Base-by-base conservation (phyloP, 331 rosid species). In the Pyrus hybrid region DNA sequence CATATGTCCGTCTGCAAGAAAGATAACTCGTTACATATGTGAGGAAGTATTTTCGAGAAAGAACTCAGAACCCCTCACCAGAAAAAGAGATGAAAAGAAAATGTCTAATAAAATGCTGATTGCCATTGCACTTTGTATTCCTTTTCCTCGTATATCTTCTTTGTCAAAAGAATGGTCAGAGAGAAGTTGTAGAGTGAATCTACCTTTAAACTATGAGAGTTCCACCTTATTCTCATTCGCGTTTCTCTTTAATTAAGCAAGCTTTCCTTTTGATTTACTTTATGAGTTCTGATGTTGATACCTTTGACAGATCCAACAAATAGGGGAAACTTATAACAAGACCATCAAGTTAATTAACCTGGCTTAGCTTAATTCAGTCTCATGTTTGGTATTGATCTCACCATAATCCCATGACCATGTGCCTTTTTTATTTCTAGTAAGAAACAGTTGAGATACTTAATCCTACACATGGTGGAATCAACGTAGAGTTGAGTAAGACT, bases 81-180 rank as follows among this genome's bases (percentile, higher is more conserved):
- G 7, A 25, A 13, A 13, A 62, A 6, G 9, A 25, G 49, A 62
- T 7, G 21, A 14, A 62, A 62, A 10, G 28, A 6, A 20, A 68
- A 33, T 41, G 47, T 5, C 49, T 43, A 43, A 49, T 49, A 25
- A 30, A 49, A 51, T 25, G 62, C 33, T 26, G 41, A 26, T 49
- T 68, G 58, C 72, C 37, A 16, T 14, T 68, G 58, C 33, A 47
- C 69, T 30, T 30, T 30, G 23, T 65, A 18, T 8, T 61, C 30
- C 43, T 63, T 74, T 43, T 43, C 25, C 74, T 22, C 60, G 10
- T 68, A 23, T 23, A 17, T 41, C 1, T 65, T 43, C 58, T 43
- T 63, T 68, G 56, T 16, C 71, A 45, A 73, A 72, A 80, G 78
- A 32, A 29, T 47, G 80, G 63, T 76, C 68, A 72, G 14, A 21